Conservation (phyloP, 2,329 filamentous ascomycete genomes). For the Biscogniauxia marginata region DNA sequence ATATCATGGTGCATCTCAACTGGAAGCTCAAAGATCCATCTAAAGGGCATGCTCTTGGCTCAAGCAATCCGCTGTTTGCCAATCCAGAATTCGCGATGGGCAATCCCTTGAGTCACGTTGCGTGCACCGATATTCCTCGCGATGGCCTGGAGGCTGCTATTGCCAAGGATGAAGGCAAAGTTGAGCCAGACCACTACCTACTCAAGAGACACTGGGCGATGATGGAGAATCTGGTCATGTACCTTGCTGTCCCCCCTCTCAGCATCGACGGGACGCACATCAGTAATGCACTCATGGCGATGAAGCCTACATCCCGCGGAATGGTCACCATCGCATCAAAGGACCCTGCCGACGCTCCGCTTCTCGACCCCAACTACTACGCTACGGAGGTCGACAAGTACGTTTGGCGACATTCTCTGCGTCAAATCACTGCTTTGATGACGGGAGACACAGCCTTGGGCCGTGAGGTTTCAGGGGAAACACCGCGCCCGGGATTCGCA, state of each 20-base stretch:
- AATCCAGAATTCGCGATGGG: slow-evolving; percentile 20
- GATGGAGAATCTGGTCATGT: slow-evolving; percentile 27
- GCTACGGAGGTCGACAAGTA: slow-evolving; percentile 21
- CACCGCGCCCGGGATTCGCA: slow-evolving; percentile 9
- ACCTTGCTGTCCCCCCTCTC: slow-evolving; percentile 10
- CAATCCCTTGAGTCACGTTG: slow-evolving; percentile 16
- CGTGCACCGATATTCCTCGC: slow-evolving; percentile 12
- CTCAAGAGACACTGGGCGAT: slow-evolving; percentile 20
- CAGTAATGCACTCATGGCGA: slow-evolving; percentile 13
- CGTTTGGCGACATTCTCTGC: slow-evolving; percentile 19
- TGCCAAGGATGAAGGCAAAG: slow-evolving; percentile 23
- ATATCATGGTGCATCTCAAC: slow-evolving; percentile 19
- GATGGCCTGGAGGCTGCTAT: slow-evolving; percentile 17
- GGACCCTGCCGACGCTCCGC: slow-evolving; percentile 14
- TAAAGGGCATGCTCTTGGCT: slow-evolving; percentile 24
- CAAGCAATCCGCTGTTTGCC: slow-evolving; percentile 18
- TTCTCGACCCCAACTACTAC: slow-evolving; percentile 24
- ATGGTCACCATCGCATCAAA: slow-evolving; percentile 19
- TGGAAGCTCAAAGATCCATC: slow-evolving; percentile 27
- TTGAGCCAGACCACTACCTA: slow-evolving; percentile 17
- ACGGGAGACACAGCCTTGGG: slow-evolving; percentile 18
- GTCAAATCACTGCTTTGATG: slow-evolving; percentile 13
- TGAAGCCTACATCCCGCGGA: slow-evolving; percentile 23
- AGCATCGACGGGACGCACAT: slow-evolving; percentile 17
- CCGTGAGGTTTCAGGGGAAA: slow-evolving; percentile 15